Percentiles rank a stretch among this genome's conserved stretches.
phyloP scores from a whole-genome alignment of 768 basidiomycete genomes.

The Lactarius trivialis region DNA sequence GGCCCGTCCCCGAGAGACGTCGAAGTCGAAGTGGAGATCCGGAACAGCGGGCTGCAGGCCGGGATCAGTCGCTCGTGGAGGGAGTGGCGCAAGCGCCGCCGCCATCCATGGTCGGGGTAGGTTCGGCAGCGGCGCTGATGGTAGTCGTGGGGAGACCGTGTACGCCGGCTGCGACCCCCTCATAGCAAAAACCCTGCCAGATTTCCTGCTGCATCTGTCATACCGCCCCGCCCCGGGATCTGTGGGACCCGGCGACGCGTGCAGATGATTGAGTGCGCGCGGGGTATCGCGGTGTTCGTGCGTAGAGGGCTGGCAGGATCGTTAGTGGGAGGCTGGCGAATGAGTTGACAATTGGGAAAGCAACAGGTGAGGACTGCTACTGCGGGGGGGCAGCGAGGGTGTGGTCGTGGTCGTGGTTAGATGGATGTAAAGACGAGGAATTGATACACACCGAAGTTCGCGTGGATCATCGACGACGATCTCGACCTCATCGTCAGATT shows the following conservation, averaged over 20 bases:
- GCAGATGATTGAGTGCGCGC: constrained; percentile 7
- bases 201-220: background rate
- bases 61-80: no score
- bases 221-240: background rate
- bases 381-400: no score
- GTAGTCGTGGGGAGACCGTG: constrained; percentile 13
- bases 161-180: constrained; percentile 11
- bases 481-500: no score
- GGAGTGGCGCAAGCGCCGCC: background rate
- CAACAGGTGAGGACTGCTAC: background rate
- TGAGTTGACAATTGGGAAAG: background rate
- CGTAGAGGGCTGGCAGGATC: constrained; percentile 2
- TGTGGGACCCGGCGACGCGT: background rate
- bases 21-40: no score
- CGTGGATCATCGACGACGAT: no score
- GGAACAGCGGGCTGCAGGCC: no score
- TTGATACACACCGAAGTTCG: no score
- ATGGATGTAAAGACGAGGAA: no score
- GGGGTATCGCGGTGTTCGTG: background rate
- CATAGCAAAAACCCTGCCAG: constrained; percentile 11
- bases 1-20: no score
- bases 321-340: background rate
- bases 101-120: background rate
- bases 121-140: background rate
- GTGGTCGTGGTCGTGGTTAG: no score